Percentiles rank a stretch among this genome's conserved stretches.
Evolutionary conservation across 2,329 filamentous ascomycete species (phyloP).

Genomic region (Mollisia scopiformis): DNA sequence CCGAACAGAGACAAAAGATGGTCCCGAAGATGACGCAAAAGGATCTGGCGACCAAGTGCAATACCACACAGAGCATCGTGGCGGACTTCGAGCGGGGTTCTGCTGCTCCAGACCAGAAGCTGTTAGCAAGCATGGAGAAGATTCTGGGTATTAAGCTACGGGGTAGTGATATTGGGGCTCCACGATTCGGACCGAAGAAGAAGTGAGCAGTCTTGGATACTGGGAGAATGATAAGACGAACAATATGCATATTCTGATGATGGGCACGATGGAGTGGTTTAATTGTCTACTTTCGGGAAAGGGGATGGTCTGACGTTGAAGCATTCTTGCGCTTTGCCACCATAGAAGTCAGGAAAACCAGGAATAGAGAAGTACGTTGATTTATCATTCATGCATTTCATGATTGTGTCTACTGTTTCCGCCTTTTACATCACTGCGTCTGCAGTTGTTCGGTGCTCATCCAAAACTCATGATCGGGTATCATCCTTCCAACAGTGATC

Average conservation of each 20-base stretch:
- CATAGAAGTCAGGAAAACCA: conserved; percentile 14
- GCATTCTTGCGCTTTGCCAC: conserved; percentile 11
- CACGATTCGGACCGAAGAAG: conserved; percentile 67
- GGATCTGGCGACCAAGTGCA: conserved; percentile 82
- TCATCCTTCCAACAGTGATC: neutral
- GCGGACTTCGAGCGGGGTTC: conserved; percentile 84
- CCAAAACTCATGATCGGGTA: conserved; percentile 3
- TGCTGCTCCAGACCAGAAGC: conserved; percentile 81
- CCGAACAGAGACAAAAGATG: conserved; percentile 75
- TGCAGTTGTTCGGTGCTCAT: neutral
- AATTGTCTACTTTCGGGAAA: neutral
- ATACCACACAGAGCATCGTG: conserved; percentile 79
- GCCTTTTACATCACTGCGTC: neutral
- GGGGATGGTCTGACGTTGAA: neutral
- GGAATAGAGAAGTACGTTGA: conserved; percentile 14
- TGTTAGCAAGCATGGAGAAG: conserved; percentile 77
- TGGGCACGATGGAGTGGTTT: neutral
- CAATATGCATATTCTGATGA: conserved; percentile 1
- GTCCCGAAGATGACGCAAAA: conserved; percentile 98
- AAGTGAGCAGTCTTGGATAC: conserved; percentile 14
- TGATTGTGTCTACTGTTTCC: neutral
- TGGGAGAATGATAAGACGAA: conserved; percentile 6
- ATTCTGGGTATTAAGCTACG: conserved; percentile 87
- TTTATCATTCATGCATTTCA: conserved; percentile 14
- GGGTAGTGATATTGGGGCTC: conserved; percentile 81